Evolutionary conservation across 495 filamentous ascomycete genomes (phyloP).

Genomic region (Aspergillus cavernicola): DNA sequence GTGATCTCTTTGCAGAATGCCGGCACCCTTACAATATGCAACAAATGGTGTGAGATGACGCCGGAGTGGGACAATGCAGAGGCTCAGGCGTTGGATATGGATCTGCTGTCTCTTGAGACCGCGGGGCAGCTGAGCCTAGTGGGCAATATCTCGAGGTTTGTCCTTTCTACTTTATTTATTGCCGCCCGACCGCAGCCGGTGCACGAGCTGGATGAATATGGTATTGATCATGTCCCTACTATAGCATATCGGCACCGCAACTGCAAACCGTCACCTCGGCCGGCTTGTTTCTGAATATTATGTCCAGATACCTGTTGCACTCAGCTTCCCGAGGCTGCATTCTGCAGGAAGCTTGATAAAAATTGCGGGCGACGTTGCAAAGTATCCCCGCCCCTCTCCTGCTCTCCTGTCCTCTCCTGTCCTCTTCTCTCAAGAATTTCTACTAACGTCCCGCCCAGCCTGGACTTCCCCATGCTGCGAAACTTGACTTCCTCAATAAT

Average conservation of each 20-base stretch:
- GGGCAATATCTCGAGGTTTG: background rate
- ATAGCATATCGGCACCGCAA: background rate
- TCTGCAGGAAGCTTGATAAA: background rate
- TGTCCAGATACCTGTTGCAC: background rate
- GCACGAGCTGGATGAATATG: background rate
- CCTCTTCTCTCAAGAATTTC: background rate
- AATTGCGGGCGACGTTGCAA: background rate
- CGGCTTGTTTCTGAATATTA: background rate
- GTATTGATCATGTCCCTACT: background rate
- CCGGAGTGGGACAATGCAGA: background rate
- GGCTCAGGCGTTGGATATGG: background rate
- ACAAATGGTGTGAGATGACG: background rate
- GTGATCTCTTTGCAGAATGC: background rate
- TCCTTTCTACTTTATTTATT: background rate
- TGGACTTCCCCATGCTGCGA: background rate
- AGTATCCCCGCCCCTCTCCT: background rate
- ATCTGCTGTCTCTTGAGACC: background rate
- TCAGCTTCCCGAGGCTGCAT: background rate
- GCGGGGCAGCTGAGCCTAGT: background rate
- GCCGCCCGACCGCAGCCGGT: background rate
- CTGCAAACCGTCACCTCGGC: background rate
- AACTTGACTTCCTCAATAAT: background rate
- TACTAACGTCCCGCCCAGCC: background rate
- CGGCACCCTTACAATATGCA: background rate
- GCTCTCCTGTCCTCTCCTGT: background rate